phyloP scores from a whole-genome alignment of 2,329 filamentous ascomycete genomes.

The Penicillium expansum region DNA sequence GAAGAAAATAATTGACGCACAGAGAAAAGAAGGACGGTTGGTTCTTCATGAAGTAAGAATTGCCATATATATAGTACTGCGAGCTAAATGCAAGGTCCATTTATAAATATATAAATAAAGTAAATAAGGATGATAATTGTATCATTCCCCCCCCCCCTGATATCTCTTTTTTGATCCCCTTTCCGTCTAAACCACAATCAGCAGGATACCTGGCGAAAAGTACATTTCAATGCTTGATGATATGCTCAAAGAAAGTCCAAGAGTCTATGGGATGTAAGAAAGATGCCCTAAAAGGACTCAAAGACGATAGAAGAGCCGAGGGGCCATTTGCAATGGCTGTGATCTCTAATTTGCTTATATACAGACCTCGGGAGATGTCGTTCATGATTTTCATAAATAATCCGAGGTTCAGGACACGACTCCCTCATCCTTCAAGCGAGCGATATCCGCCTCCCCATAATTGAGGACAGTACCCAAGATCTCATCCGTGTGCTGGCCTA shows the following conservation, averaged over 20 bases:
- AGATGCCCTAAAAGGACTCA: not conserved
- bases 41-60: not conserved
- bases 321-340: no score
- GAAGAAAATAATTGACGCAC: not conserved
- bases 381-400: conserved; percentile 5
- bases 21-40: not conserved
- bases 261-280: not conserved
- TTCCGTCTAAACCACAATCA: not conserved
- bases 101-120: no score
- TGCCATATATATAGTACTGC: not conserved
- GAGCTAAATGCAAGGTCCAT: not conserved
- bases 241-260: not conserved
- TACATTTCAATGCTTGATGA: no score
- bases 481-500: conserved; percentile 85
- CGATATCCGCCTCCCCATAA: conserved; percentile 58
- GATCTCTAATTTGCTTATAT: not conserved
- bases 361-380: conserved; percentile 1
- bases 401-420: conserved; percentile 54
- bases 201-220: not conserved
- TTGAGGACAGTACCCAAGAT: conserved; percentile 65
- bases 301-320: not conserved
- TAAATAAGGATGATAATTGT: no score
- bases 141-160: no score
- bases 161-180: not conserved
- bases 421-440: conserved; percentile 61